These are phyloP conservation scores for Heimioporus sp. DNA, from an alignment of 768 basidiomycete genomes.

Conservation along the genomic window DNA sequence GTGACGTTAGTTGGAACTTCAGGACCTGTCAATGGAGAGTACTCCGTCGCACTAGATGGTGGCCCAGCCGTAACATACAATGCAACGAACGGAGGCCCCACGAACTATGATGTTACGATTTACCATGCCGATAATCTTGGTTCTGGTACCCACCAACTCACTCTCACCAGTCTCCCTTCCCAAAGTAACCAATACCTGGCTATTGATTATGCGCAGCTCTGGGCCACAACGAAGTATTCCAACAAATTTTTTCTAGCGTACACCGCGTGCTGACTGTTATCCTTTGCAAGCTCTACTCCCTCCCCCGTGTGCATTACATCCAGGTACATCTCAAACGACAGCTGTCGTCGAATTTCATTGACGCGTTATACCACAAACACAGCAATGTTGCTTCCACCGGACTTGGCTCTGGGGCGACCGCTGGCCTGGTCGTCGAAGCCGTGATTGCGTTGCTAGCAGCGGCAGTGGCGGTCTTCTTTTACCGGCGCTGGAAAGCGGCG, in stretches of 20 bases:
- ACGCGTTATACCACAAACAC: neutral
- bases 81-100: conserved; percentile 14
- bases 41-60: conserved; percentile 37
- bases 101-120: conserved; percentile 29
- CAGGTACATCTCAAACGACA: conserved; percentile 9
- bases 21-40: conserved; percentile 34
- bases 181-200: conserved; percentile 18
- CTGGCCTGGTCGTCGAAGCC: conserved; percentile 18
- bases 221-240: conserved; percentile 13
- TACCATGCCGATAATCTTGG: conserved; percentile 40
- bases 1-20: conserved; percentile 46
- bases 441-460: conserved; percentile 11
- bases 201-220: conserved; percentile 35
- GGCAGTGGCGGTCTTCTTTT: conserved; percentile 23
- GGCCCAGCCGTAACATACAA: conserved; percentile 19
- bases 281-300: no score
- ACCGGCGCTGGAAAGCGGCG: conserved; percentile 27
- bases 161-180: conserved; percentile 30
- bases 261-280: neutral
- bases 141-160: conserved; percentile 34
- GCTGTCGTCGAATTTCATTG: neutral
- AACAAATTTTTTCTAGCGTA: neutral
- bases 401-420: conserved; percentile 22
- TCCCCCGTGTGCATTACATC: neutral
- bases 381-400: neutral